These are phyloP conservation scores for Gastrolobium bilobum DNA, from an alignment of 306 rosid genomes.

Conservation along the genomic window DNA sequence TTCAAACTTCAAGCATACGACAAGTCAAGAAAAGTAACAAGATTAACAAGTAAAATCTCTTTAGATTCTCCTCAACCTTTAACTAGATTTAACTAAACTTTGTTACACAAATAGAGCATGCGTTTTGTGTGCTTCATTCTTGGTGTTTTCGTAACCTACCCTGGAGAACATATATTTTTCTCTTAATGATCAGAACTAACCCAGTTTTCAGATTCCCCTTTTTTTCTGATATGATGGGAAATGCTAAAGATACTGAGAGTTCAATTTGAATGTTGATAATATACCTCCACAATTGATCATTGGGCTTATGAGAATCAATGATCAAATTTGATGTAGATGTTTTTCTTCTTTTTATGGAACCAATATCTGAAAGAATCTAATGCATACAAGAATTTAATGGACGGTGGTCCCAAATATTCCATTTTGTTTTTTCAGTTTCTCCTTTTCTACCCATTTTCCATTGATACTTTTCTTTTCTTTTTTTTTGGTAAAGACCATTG, in stretches of 20 bases:
- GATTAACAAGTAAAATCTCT: constrained; percentile 5
- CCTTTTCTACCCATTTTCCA: constrained; percentile 18
- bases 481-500: no score
- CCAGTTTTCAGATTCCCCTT: constrained; percentile 24
- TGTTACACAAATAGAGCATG: constrained; percentile 15
- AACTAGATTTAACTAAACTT: constrained; percentile 11
- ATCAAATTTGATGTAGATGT: neutral
- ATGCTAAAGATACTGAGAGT: neutral
- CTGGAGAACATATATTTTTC: constrained; percentile 10
- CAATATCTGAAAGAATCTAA: neutral
- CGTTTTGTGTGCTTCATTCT: constrained; percentile 36
- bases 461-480: neutral
- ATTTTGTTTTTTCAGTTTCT: neutral
- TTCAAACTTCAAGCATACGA: neutral
- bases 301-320: neutral
- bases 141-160: neutral
- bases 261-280: neutral
- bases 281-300: no score
- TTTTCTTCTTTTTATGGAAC: neutral
- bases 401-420: constrained; percentile 41
- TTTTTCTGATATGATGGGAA: neutral
- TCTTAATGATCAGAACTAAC: neutral
- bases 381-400: neutral
- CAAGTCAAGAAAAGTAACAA: constrained; percentile 28
- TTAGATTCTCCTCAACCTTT: constrained; percentile 39